Conservation (phyloP, 2,329 filamentous ascomycete genomes). For the Reticulascus tulasneorum region DNA sequence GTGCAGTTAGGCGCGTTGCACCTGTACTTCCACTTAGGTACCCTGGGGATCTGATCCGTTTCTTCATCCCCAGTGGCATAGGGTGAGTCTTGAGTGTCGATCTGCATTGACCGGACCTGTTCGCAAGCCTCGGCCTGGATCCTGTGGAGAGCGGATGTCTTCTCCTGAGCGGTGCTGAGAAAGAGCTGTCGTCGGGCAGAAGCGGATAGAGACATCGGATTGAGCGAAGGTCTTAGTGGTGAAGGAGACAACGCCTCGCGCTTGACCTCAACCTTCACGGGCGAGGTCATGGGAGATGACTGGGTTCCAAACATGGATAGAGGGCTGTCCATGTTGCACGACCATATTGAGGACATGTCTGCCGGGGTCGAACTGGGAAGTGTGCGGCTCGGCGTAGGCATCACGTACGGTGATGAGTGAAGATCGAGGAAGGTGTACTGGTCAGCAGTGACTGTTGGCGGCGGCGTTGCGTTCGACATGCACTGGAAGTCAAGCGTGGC, state of each 20-base stretch:
- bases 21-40: slow-evolving; percentile 18
- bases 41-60: slow-evolving; percentile 12
- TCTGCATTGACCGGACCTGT: slow-evolving; percentile 11
- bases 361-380: slow-evolving; percentile 34
- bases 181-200: slow-evolving; percentile 33
- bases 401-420: slow-evolving; percentile 14
- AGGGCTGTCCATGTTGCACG: slow-evolving; percentile 35
- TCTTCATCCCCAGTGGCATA: slow-evolving; percentile 12
- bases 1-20: slow-evolving; percentile 44
- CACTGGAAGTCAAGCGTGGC: slow-evolving; percentile 14
- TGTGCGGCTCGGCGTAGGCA: slow-evolving; percentile 14
- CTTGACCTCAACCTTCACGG: slow-evolving; percentile 25
- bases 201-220: slow-evolving; percentile 27
- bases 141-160: slow-evolving; percentile 39
- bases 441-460: slow-evolving; percentile 4
- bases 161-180: slow-evolving; percentile 39
- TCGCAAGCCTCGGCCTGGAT: slow-evolving; percentile 25
- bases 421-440: slow-evolving; percentile 13
- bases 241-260: slow-evolving; percentile 30
- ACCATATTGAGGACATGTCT: slow-evolving; percentile 33
- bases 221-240: slow-evolving; percentile 27
- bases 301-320: slow-evolving; percentile 31
- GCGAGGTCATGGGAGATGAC: slow-evolving; percentile 23
- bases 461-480: slow-evolving; percentile 6
- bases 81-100: slow-evolving; percentile 11